Evolutionary conservation across 805 yeast genomes (phyloP), one percentile per base, ranked within the genome.

Genomic region (Spathaspora passalidarum): DNA sequence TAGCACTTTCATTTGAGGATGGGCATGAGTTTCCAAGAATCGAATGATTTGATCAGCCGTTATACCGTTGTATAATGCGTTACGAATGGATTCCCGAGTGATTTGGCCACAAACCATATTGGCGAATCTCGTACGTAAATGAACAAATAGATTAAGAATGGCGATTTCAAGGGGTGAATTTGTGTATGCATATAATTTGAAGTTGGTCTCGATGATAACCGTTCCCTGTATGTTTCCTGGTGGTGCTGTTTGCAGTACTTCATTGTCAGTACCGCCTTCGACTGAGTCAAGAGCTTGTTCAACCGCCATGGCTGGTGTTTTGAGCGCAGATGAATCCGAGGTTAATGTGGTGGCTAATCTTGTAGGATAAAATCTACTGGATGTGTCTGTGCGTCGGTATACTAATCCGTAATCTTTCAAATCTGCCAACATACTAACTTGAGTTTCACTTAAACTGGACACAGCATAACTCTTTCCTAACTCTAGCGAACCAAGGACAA

Each of bases 161-260:
- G 98, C 97, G 53, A 92, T 91, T 65, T 94, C 98, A 46, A 94
- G 70, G 1, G 98, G 97, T 1, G 97, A 89, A 50, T 88, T 86
- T 2, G 97, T 89, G 61, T 91, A 91, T 38, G 97, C 92, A 57
- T 94, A 94, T 4, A 94, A 60, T 60, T 94, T 87, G 73, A 89
- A 94, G 66, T 94, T 94, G 0, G 99, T 94, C 63, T 94, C 99
- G 32, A 94, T 74, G 48, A 94, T 87, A 45, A 94, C 75, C 16
- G 94, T 81, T 1, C 97, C 97, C 42, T 58, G 64, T 19, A 56
- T 52, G 5, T 55, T 41, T 1, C 96, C 96, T 36, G 57, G 58
- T n/a, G 54, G 43, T 8, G 55, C 39, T 32, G 55, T 45, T 10
- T 53, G 34, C 8, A 57, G 14, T 51, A 52, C 23, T 16, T 56